A percentile compares a stretch with the other conserved stretches of the same genome.
phyloP scores from a whole-genome alignment of 2,329 filamentous ascomycete genomes.

The Lecanosticta acicola region DNA sequence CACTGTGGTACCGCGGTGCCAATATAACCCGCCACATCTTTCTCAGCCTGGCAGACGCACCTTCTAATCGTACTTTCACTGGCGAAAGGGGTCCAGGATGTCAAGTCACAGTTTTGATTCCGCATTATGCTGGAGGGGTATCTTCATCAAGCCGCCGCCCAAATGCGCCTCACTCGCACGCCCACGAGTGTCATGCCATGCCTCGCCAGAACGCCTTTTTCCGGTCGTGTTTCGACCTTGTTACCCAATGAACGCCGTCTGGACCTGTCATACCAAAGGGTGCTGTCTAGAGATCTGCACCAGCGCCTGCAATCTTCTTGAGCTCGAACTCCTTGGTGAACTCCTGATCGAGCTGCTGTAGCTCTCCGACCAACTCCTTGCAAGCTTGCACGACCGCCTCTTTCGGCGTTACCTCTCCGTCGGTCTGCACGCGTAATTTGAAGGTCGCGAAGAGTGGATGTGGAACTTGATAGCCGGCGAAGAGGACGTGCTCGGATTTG shows the following conservation, averaged over 20 bases:
- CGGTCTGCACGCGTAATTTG: slow-evolving; percentile 77
- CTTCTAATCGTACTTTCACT: slow-evolving; percentile 9
- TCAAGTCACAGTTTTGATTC: too few species aligned
- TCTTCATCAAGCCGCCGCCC: slow-evolving; percentile 6
- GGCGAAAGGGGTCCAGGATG: too few species aligned
- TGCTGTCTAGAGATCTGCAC: slow-evolving; percentile 20
- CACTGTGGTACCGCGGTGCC: slow-evolving; percentile 1
- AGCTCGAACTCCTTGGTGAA: slow-evolving; percentile 91
- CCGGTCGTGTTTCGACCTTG: background rate
- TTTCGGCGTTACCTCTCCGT: slow-evolving; percentile 81
- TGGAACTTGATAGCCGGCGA: slow-evolving; percentile 79
- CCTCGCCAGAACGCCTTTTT: background rate
- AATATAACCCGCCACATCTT: slow-evolving; percentile 16
- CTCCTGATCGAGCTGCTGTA: slow-evolving; percentile 73
- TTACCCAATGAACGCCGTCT: slow-evolving; percentile 15
- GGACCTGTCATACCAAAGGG: background rate
- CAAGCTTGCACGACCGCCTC: slow-evolving; percentile 78
- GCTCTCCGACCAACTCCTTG: slow-evolving; percentile 73
- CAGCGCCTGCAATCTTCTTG: slow-evolving; percentile 63
- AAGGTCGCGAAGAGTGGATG: slow-evolving; percentile 46
- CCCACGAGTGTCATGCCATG: background rate
- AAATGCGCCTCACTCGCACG: background rate
- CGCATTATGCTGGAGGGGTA: slow-evolving; percentile 7
- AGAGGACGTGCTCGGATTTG: slow-evolving; percentile 74
- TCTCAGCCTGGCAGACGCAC: slow-evolving; percentile 14